Evolutionary conservation across 306 rosid genomes (phyloP), one percentile per base, ranked within the genome.

Genomic region (Canavalia gladiata): DNA sequence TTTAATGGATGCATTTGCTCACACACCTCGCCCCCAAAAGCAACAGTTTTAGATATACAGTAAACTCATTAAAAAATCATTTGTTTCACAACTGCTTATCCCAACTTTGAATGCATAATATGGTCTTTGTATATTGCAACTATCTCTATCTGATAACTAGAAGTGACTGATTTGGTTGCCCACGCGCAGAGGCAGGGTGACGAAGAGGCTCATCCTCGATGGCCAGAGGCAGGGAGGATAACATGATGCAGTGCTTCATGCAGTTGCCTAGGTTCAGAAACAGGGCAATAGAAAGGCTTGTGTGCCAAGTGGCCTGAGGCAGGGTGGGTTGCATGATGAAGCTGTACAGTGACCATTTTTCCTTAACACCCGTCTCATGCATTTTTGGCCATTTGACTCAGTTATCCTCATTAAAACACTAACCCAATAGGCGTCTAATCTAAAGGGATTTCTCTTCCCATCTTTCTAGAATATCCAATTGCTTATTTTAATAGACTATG

Each of bases 401-500:
- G 46, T n/a, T 80, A 59, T 41, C 65, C 72, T 60, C 72, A 37
- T 37, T 18, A 50, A 29, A 71, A 62, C 57, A 51, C 42, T n/a
- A 68, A 62, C 57, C 63, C 54, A 37, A 39, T 50, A 49, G 45
- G 42, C 37, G 50, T 72, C 73, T 12, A 59, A 79, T 59, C 7
- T 35, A 49, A 80, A 47, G 33, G 60, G n/a, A 37, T 79, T 70
- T 59, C 42, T 37, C 35, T 11, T 70, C 42, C 35, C 56, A 50
- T 71, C 56, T 41, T 34, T 51, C 39, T 45, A 33, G 42, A 81
- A 81, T 28, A 67, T 72, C 56, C 39, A 31, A 33, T 55, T 39
- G 64, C 39, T 64, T 73, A 52, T 35, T 47, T 45, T 46, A 46
- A 57, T 34, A 58, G 71, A 41, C 52, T 58, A 4, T 10, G 52